phyloP scores from a whole-genome alignment of 768 basidiomycete genomes.

The Agrocybe chaxingu region DNA sequence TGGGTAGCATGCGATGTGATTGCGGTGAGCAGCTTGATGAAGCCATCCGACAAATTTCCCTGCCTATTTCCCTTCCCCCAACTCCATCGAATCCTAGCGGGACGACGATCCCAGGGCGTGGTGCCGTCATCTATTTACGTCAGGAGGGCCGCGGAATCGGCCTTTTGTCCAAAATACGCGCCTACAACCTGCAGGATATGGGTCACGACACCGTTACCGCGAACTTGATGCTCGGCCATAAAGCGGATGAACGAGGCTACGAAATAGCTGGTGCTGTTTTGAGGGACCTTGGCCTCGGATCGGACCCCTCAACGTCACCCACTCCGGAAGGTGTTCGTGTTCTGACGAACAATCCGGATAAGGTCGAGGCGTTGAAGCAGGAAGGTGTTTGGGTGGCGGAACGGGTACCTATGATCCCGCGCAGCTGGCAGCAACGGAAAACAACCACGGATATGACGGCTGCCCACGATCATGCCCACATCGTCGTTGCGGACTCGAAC shows the following conservation, averaged over 20 bases:
- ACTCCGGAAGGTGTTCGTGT: constrained; percentile 62
- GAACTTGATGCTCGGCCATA: constrained; percentile 91
- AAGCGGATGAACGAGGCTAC: constrained; percentile 92
- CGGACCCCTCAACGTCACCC: constrained; percentile 25
- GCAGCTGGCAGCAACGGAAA: constrained; percentile 69
- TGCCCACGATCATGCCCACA: constrained; percentile 12
- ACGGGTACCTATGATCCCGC: constrained; percentile 91
- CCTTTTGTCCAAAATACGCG: constrained; percentile 89
- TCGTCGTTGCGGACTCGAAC: constrained; percentile 30
- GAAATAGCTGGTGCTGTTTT: constrained; percentile 89
- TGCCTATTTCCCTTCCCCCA: constrained; percentile 53
- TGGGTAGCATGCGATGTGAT: constrained; percentile 98
- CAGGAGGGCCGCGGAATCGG: constrained; percentile 99
- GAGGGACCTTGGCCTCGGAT: constrained; percentile 77
- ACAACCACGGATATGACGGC: constrained; percentile 26
- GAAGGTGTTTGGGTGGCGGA: constrained; percentile 83
- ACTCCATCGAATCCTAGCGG: constrained; percentile 24
- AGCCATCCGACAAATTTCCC: constrained; percentile 86
- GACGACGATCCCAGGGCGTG: constrained; percentile 73
- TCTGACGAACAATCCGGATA: constrained; percentile 98
- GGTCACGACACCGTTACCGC: constrained; percentile 99
- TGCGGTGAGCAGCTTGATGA: constrained; percentile 99
- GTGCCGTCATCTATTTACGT: constrained; percentile 91
- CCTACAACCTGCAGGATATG: constrained; percentile 96
- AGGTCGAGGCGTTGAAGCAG: constrained; percentile 80